Base-by-base conservation (phyloP, 192 early-diverging fungal species). In the Coemansia sp. region DNA sequence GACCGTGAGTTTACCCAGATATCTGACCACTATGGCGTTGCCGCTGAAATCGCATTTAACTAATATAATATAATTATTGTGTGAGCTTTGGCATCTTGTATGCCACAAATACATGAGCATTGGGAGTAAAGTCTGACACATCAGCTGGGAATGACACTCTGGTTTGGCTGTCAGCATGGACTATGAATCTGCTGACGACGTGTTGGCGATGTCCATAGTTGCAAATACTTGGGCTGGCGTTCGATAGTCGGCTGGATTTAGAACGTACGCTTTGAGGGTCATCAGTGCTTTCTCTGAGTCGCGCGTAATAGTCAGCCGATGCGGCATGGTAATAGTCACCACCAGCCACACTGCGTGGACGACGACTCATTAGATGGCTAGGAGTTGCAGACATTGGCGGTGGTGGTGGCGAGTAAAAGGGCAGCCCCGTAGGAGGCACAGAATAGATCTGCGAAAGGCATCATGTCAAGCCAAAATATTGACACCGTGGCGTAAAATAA, bases 21-120 rank as follows among this genome's bases (percentile, higher is more conserved):
- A 55, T 86, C 85, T 1, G 85, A 86, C 78, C 85, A 86, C 68
- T 86, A 86, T 44, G 85, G 85, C 20, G 85, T 86, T 2, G 50
- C 70, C 22, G 75, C 70, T 1, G 75, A 78, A 18, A 61, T 83
- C 15, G 34, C 33, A 13, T 74, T 72, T 36, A 55, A 24, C 12
- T 65, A 22, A 38, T 38, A 38, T 9, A 38, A 36, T 9, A 64
- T 8, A 44, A 27, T 13, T 31, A 29, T 57, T 36, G 57, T 10
- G 70, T 22, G 18, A 84, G 66, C 58, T 76, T 76, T 40, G 82
- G 82, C 34, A 84, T 80, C 66, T 84, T 84, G 66, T 80, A 84
- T n/a, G 78, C 82, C 4, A 84, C 78, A 80, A 85, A 85, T 12
- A 78, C 83, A 41, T 77, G 47, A 2, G 41, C 63, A 66, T 85